Evolutionary conservation across 208 protist species (phyloP).

Genomic region (Leishmania turanica): DNA sequence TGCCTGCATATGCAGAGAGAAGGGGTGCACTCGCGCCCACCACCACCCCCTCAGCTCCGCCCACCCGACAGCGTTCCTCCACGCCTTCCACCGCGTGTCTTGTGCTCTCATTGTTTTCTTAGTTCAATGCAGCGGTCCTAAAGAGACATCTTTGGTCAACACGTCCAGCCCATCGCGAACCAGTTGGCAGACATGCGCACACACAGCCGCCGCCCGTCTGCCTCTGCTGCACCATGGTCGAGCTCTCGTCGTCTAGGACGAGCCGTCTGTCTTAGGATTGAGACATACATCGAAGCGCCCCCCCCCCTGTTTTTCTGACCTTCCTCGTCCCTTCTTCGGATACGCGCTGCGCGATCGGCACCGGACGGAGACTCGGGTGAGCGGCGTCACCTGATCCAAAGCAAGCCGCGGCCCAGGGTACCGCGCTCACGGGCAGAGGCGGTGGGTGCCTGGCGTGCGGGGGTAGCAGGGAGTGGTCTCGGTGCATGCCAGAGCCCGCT

Average conservation of each 20-base stretch:
- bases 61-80: not conserved
- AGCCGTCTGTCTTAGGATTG: not conserved
- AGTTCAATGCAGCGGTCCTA: not conserved
- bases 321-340: not conserved
- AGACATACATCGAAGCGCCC: too few species aligned
- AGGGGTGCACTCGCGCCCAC: not conserved
- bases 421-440: not conserved
- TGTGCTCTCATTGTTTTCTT: not conserved
- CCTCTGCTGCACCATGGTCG: not conserved
- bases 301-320: too few species aligned
- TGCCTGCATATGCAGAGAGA: not conserved
- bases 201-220: not conserved
- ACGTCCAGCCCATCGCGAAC: not conserved
- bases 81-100: not conserved
- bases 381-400: not conserved
- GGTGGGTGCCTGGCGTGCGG: not conserved
- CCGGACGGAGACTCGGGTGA: not conserved
- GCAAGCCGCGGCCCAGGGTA: too few species aligned
- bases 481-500: not conserved
- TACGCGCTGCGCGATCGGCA: not conserved
- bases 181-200: not conserved
- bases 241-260: not conserved
- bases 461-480: not conserved
- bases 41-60: not conserved
- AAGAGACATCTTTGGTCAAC: not conserved